Evolutionary conservation across 1,139 yeast species (phyloP), one percentile per base, ranked within the genome.

Genomic region (Blastobotrys proliferans): DNA sequence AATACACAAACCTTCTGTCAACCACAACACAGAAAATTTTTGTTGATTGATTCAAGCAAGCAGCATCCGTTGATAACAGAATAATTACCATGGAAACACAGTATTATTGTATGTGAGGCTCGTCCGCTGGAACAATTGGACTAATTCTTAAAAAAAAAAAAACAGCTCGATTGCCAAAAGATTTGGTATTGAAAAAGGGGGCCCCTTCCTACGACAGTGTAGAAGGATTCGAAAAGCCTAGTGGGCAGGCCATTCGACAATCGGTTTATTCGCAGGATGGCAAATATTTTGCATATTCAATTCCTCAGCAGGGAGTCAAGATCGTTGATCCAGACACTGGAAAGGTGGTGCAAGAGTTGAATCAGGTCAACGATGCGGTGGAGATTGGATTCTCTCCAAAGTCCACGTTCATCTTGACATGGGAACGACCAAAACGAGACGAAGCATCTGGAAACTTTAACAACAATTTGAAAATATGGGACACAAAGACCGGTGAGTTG

Each of bases 381-480:
- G 97, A 92, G 59, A 66, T 92, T 56, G 80, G 79, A 53, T 87
- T 92, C 61, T 86, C 96, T 10, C 95, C 97, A 9, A 72, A 79
- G 44, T 97, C 97, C n/a, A 77, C 81, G 36, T 90, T 72, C 60
- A 66, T 92, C 51, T 78, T 88, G 54, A 78, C 95, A 38, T 94
- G 97, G 97, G 88, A 90, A 56, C 85, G 90, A 58, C 95, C 97
- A 10, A 62, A 79, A 51, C 72, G 78, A 67, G 64, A 64, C 49
- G 63, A 56, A 31, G 65, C 68, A n/a, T 60, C 67, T 28, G 88
- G 90, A 26, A 81, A 83, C 57, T 82, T 81, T 77, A 69, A 66
- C 44, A 79, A 86, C 51, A 90, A 90, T 64, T 85, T 90, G 53
- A 79, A 80, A 58, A 74, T 92, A 47, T 87, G 84, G 77, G 73